Conservation (phyloP, 2,329 filamentous ascomycete genomes). For the Verticillium longisporum region DNA sequence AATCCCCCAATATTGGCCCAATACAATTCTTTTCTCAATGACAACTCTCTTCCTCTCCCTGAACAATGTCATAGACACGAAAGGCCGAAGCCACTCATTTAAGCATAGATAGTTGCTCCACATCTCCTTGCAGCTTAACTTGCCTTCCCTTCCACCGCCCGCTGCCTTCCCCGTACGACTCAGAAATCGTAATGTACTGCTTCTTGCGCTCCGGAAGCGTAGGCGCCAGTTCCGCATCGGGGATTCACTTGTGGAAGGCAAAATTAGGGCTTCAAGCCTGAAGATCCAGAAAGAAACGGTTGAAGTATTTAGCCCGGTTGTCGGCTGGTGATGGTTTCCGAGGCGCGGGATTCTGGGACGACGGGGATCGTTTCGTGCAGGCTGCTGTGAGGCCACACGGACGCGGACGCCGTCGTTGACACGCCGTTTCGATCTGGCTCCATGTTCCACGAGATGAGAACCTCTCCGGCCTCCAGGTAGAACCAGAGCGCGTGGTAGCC, state of each 20-base stretch:
- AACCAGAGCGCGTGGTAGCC: background rate
- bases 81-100: no score
- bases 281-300: background rate
- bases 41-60: no score
- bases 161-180: background rate
- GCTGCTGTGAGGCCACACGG: background rate
- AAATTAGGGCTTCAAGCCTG: background rate
- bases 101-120: background rate
- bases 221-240: background rate
- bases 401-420: background rate
- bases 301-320: background rate
- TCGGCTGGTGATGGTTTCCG: background rate
- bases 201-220: background rate
- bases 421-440: background rate
- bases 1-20: no score
- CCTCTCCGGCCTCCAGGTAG: background rate
- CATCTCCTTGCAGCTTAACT: background rate
- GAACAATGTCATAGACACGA: no score
- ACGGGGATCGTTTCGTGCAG: background rate
- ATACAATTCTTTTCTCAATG: no score
- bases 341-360: background rate
- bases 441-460: background rate
- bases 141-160: background rate
- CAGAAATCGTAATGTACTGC: background rate
- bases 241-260: background rate